These are phyloP conservation scores for Tarenaya hassleriana DNA, from an alignment of 345 rosid species.

Conservation along the genomic window DNA sequence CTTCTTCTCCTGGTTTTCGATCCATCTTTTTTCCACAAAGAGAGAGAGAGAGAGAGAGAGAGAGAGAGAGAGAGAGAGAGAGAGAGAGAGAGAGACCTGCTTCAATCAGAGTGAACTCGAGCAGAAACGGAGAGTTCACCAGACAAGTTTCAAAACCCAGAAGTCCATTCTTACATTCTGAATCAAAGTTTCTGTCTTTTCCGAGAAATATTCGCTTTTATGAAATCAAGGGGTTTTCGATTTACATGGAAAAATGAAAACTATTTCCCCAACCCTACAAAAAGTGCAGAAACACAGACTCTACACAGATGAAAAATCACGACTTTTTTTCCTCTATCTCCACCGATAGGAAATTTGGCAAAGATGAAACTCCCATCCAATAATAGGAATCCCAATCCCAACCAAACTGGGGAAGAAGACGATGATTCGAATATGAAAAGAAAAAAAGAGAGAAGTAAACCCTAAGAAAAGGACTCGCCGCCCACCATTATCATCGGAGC, in stretches of 20 bases:
- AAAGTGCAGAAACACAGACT: conserved; percentile 17
- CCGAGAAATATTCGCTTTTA: not conserved
- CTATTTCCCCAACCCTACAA: conserved; percentile 12
- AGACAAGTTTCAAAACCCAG: conserved; percentile 35
- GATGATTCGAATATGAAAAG: not conserved
- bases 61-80: too few species aligned
- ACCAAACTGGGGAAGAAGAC: too few species aligned
- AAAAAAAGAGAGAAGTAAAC: conserved; percentile 31
- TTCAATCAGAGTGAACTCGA: too few species aligned
- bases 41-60: too few species aligned
- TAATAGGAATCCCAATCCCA: too few species aligned
- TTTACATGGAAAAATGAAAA: too few species aligned
- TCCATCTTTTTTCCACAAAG: conserved; percentile 16
- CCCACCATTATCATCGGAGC: conserved; percentile 20
- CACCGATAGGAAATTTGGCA: too few species aligned
- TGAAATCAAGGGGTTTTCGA: too few species aligned
- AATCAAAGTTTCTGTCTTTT: conserved; percentile 12
- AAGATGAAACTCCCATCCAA: too few species aligned
- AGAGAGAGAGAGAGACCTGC: too few species aligned
- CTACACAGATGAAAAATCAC: conserved; percentile 16
- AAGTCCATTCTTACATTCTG: not conserved
- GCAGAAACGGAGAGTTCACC: conserved; percentile 19
- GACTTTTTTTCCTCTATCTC: too few species aligned
- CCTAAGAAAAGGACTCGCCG: conserved; percentile 40
- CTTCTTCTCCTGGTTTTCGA: conserved; percentile 33